Evolutionary conservation across 805 yeast species (phyloP), one percentile per base, ranked within the genome.

Genomic region (Wickerhamiella slavikovae): DNA sequence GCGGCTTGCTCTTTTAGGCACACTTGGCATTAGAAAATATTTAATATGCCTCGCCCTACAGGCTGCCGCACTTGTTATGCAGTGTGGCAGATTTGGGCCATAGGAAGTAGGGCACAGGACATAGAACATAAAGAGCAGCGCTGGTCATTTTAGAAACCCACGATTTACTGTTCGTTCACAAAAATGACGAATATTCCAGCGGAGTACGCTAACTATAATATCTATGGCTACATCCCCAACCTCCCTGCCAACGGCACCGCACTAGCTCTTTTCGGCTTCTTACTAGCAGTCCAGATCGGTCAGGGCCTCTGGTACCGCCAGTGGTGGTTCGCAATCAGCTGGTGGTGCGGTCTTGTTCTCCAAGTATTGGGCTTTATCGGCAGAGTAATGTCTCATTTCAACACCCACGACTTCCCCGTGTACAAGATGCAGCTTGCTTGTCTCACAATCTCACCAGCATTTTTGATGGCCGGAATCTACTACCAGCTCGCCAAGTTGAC

Each of bases 381-480:
- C 3, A 53, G 93, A 30, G 38, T 63, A 31, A 58, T 72, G 2
- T 57, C 62, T 14, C 38, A 45, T 25, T 45, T 63, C 37, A 34
- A 39, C 15, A 44, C 48, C 2, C 22, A 37, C n/a, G 42, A 51
- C 23, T 37, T 50, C 24, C 47, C 59, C 29, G 54, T 58, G 17
- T 80, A 60, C 43, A 43, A 74, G 25, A 51, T 71, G 40, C 91
- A 80, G 48, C 63, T 73, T 37, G 63, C 71, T 32, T 59, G 71
- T 41, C 52, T 79, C 32, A 77, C 85, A 0, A 50, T 80, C 28
- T 85, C 79, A 0, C 93, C 93, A 0, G 79, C 79, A 14, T 74
- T 80, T 48, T 56, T 76, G 27, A 74, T 77, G 77, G 93, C 75
- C 4, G 93, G 85, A 1, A 58, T 80, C 3, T 82, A 80, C 52